phyloP scores from a whole-genome alignment of 2,329 filamentous ascomycete genomes.

The Zymoseptoria pseudotritici region DNA sequence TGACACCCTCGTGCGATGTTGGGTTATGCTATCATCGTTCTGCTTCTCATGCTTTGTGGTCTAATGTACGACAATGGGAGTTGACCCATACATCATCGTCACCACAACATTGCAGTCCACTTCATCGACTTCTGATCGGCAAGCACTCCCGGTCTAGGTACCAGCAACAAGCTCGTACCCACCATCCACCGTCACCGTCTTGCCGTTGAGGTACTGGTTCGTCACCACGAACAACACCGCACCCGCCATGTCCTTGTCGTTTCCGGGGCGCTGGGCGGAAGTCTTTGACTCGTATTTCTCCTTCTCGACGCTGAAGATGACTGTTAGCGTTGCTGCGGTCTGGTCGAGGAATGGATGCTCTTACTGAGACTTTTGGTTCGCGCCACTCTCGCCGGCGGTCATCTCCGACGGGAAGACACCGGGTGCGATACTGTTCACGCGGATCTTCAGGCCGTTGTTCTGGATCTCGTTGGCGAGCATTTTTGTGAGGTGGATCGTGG shows the following conservation, averaged over 20 bases:
- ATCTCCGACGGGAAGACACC: constrained; percentile 52
- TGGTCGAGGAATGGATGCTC: no score
- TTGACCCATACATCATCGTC: no score
- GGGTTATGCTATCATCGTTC: not conserved
- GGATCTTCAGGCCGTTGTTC: constrained; percentile 45
- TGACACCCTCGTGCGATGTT: not conserved
- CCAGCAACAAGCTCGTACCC: constrained; percentile 43
- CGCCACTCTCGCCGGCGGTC: constrained; percentile 46
- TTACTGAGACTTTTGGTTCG: constrained; percentile 46
- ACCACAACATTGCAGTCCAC: no score
- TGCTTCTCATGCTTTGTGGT: not conserved
- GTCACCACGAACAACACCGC: constrained; percentile 48
- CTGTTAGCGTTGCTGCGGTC: not conserved
- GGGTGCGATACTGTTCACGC: constrained; percentile 52
- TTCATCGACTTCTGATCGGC: not conserved
- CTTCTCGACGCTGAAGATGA: constrained; percentile 26
- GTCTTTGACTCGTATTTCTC: constrained; percentile 44
- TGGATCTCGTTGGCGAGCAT: constrained; percentile 49
- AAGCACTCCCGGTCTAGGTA: not conserved
- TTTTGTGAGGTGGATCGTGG: constrained; percentile 48
- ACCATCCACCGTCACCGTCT: constrained; percentile 47
- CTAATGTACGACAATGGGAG: not conserved
- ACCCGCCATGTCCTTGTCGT: constrained; percentile 53
- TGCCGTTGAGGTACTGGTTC: constrained; percentile 45
- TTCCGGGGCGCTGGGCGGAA: constrained; percentile 46